Conservation (phyloP, 2,329 filamentous ascomycete species). For the Ceratocystis harringtonii region DNA sequence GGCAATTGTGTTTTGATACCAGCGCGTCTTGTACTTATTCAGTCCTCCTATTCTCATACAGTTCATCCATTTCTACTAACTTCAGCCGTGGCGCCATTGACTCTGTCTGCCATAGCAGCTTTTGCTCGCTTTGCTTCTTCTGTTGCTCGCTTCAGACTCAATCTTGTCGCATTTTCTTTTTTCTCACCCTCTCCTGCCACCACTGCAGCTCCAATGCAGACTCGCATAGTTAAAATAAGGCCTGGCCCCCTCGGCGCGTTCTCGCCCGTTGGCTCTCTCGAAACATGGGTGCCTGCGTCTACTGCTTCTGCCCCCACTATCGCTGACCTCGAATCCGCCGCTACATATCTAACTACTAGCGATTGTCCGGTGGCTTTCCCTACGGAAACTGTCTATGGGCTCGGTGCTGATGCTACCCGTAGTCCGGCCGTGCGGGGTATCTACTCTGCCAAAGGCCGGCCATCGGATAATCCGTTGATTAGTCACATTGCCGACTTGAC, state of each 20-base stretch:
- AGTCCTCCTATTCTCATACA: neutral
- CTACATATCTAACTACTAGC: conserved; percentile 46
- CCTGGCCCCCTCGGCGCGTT: conserved; percentile 26
- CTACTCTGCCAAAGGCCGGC: conserved; percentile 76
- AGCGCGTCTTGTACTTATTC: neutral
- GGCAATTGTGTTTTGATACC: neutral
- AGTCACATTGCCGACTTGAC: conserved; percentile 72
- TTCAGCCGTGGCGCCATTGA: conserved; percentile 1
- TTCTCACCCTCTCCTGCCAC: neutral
- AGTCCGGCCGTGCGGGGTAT: conserved; percentile 77
- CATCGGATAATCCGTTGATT: conserved; percentile 89
- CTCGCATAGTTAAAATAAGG: conserved; percentile 27
- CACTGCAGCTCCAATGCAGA: conserved; percentile 25
- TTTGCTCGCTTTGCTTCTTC: neutral
- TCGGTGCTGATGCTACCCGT: conserved; percentile 89
- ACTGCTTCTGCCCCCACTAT: conserved; percentile 20
- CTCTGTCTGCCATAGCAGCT: neutral
- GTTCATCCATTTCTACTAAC: neutral
- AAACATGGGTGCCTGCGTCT: conserved; percentile 30
- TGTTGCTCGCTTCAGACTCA: neutral
- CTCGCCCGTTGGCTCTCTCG: conserved; percentile 24
- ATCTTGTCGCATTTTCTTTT: conserved; percentile 5
- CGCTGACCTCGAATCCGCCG: conserved; percentile 45
- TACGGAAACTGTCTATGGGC: conserved; percentile 92
- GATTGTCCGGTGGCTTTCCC: conserved; percentile 82